Conservation (phyloP, 2,329 filamentous ascomycete species). For the Pyrenochaeta sp. region DNA sequence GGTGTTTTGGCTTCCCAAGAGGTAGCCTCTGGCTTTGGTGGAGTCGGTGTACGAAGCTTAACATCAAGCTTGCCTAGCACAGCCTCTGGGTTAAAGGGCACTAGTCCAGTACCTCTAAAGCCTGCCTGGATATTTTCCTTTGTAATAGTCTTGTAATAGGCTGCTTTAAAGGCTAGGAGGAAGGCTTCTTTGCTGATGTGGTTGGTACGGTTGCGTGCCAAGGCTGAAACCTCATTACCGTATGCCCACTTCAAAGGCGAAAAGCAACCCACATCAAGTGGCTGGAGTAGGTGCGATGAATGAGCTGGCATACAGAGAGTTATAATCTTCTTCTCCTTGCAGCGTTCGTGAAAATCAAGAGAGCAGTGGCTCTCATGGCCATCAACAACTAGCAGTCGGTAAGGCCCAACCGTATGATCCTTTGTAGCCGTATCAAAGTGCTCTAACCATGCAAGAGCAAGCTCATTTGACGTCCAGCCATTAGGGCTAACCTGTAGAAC, state of each 20-base stretch:
- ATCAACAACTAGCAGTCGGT: constrained; percentile 31
- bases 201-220: constrained; percentile 33
- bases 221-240: constrained; percentile 31
- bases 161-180: not conserved
- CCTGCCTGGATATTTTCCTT: constrained; percentile 30
- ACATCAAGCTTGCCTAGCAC: constrained; percentile 41
- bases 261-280: constrained; percentile 50
- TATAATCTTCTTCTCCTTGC: constrained; percentile 9
- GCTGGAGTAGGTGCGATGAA: constrained; percentile 46
- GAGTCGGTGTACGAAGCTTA: not conserved
- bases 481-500: not conserved
- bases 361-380: too few species aligned
- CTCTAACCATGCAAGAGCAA: not conserved
- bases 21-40: not conserved
- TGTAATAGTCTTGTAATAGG: constrained; percentile 25
- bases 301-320: constrained; percentile 43
- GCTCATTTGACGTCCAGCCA: not conserved
- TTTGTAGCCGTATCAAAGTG: not conserved
- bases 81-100: constrained; percentile 37
- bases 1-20: constrained; percentile 11
- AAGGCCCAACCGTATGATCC: constrained; percentile 1
- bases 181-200: constrained; percentile 25
- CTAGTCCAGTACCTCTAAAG: constrained; percentile 39
- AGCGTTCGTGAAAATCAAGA: constrained; percentile 24
- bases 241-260: constrained; percentile 42